phyloP scores from a whole-genome alignment of 2,329 filamentous ascomycete genomes.

The Pseudogymnoascus pannorum region DNA sequence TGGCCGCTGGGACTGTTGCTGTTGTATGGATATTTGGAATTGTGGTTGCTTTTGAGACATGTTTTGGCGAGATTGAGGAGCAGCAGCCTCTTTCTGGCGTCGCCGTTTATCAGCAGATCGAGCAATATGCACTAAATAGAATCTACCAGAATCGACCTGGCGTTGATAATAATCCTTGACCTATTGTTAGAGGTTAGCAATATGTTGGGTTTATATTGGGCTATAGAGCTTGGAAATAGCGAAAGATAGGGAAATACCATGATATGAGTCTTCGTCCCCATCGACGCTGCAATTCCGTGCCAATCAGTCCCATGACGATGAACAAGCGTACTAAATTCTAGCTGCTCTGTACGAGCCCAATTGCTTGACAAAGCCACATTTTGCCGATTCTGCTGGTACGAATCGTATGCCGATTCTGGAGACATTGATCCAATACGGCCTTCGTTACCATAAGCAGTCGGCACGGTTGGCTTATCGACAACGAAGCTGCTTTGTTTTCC shows the following conservation, averaged over 20 bases:
- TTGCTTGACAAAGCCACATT: slow-evolving; percentile 63
- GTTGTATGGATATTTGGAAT: slow-evolving; percentile 40
- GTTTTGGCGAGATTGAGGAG: slow-evolving; percentile 18
- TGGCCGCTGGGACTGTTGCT: slow-evolving; percentile 15
- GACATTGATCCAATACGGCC: background rate
- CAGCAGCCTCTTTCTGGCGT: background rate
- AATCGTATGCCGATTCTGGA: background rate
- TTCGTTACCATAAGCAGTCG: background rate
- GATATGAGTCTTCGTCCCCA: slow-evolving; percentile 76
- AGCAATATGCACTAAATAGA: background rate
- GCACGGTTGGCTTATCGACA: too few relatives aligned
- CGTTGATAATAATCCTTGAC: slow-evolving; percentile 63
- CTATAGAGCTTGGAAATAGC: slow-evolving; percentile 22
- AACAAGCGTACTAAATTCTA: slow-evolving; percentile 66
- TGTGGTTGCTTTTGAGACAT: slow-evolving; percentile 24
- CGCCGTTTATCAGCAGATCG: background rate
- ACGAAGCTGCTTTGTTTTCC: too few relatives aligned
- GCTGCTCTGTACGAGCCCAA: slow-evolving; percentile 77
- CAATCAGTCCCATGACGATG: slow-evolving; percentile 74
- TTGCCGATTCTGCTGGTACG: slow-evolving; percentile 10
- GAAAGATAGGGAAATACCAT: slow-evolving; percentile 53
- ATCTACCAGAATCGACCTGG: slow-evolving; percentile 42
- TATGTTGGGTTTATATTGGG: slow-evolving; percentile 25
- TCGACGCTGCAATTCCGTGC: slow-evolving; percentile 64
- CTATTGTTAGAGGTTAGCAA: slow-evolving; percentile 35